phyloP scores from a whole-genome alignment of 2,329 filamentous ascomycete genomes.

The Monosporascus cannonballus region DNA sequence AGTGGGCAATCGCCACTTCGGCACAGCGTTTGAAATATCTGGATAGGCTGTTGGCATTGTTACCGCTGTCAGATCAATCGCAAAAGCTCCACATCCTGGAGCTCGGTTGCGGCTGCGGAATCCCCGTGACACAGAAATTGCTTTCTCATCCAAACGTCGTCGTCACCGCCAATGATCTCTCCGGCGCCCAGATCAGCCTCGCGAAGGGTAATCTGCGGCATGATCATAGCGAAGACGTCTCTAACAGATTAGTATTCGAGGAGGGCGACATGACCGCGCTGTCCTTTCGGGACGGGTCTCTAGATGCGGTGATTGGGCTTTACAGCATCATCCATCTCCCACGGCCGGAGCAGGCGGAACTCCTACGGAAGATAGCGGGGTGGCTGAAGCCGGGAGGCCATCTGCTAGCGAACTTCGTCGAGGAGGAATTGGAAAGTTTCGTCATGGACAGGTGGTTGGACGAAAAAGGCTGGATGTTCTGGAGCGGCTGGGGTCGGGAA shows the following conservation, averaged over 20 bases:
- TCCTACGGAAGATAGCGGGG: conserved; percentile 35
- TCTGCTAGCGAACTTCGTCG: conserved; percentile 42
- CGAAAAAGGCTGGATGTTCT: conserved; percentile 37
- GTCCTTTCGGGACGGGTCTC: conserved; percentile 22
- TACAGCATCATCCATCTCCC: conserved; percentile 37
- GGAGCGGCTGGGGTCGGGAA: conserved; percentile 34
- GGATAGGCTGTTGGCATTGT: conserved; percentile 22
- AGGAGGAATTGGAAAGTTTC: conserved; percentile 18
- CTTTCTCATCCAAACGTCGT: conserved; percentile 18
- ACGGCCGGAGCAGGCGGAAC: conserved; percentile 38
- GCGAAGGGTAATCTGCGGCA: conserved; percentile 20
- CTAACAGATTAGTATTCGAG: conserved; percentile 19
- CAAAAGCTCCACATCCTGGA: conserved; percentile 27
- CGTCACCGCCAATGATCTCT: conserved; percentile 37
- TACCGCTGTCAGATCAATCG: conserved; percentile 7
- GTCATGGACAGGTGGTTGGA: conserved; percentile 31
- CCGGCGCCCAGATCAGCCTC: conserved; percentile 30
- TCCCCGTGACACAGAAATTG: conserved; percentile 29
- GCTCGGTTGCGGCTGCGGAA: conserved; percentile 35
- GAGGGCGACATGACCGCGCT: conserved; percentile 35
- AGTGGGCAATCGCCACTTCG: conserved; percentile 30
- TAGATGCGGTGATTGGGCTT: conserved; percentile 41
- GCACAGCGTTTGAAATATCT: conserved; percentile 28
- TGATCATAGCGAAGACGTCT: conserved; percentile 2
- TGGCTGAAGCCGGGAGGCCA: conserved; percentile 49